Conservation (phyloP, 2,329 filamentous ascomycete species). For the Diaporthe velutina region DNA sequence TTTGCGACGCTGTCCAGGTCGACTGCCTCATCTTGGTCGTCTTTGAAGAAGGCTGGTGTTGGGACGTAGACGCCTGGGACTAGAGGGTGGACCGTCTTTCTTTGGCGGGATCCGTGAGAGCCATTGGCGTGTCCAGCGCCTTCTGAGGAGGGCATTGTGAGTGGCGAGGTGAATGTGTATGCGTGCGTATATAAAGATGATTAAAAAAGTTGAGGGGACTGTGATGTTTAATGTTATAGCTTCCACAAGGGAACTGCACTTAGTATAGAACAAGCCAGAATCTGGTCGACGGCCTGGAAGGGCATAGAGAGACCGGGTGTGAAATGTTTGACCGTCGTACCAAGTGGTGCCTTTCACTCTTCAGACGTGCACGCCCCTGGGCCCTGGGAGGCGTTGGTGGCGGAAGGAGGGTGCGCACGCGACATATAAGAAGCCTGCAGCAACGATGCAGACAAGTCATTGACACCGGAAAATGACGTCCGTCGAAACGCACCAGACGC, state of each 20-base stretch:
- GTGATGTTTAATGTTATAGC: not conserved
- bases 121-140: not conserved
- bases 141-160: conserved; percentile 14
- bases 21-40: conserved; percentile 60
- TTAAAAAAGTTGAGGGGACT: not conserved
- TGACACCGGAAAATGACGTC: conserved; percentile 20
- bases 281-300: not conserved
- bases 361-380: not conserved
- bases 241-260: not conserved
- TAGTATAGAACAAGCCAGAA: not conserved
- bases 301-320: not conserved
- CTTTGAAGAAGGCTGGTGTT: conserved; percentile 67
- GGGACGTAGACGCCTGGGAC: conserved; percentile 64
- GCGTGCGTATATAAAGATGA: not conserved
- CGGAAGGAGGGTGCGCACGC: not conserved
- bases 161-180: not conserved
- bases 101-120: not conserved
- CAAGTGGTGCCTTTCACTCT: not conserved
- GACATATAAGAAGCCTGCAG: not conserved
- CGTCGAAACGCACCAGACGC: conserved; percentile 5
- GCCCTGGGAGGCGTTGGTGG: not conserved
- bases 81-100: conserved; percentile 5
- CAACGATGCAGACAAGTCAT: conserved; percentile 17
- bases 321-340: not conserved
- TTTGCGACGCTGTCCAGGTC: conserved; percentile 63